These are phyloP conservation scores for Parmelia sp. DNA, from an alignment of 495 filamentous ascomycete species.

Conservation along the genomic window DNA sequence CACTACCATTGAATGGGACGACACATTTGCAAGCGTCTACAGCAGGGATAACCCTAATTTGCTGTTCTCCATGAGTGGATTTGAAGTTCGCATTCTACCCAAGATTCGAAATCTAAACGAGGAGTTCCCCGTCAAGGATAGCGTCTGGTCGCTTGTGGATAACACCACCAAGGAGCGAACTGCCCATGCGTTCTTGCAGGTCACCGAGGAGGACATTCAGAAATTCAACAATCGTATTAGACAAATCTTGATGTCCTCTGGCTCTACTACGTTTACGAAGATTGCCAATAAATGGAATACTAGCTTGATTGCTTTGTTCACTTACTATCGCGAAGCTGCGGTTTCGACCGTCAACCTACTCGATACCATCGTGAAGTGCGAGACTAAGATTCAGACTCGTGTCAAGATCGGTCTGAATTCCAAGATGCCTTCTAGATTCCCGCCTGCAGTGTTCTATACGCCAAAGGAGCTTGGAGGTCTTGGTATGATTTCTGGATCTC, in stretches of 20 bases:
- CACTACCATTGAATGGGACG: conserved; percentile 98
- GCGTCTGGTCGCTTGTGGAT: conserved; percentile 95
- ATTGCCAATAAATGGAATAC: conserved; percentile 99
- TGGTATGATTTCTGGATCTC: conserved; percentile 98
- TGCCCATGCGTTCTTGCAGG: conserved; percentile 95
- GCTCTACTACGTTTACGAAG: conserved; percentile 98
- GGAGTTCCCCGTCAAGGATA: conserved; percentile 95
- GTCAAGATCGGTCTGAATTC: conserved; percentile 99
- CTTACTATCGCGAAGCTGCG: conserved; percentile 96
- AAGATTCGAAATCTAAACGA: conserved; percentile 94
- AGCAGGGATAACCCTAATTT: conserved; percentile 97
- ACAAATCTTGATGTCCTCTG: conserved; percentile 98
- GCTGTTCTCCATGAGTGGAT: conserved; percentile 96
- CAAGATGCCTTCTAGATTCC: conserved; percentile 99
- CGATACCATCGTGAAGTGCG: conserved; percentile 98
- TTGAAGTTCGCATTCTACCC: conserved; percentile 94
- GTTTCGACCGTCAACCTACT: conserved; percentile 94
- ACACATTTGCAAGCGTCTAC: conserved; percentile 98
- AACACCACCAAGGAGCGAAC: conserved; percentile 95
- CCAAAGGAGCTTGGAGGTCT: conserved; percentile 97
- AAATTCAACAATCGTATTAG: conserved; percentile 99
- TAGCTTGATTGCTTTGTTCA: conserved; percentile 95
- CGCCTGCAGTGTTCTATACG: conserved; percentile 97
- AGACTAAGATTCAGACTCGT: conserved; percentile 98
- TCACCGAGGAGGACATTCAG: conserved; percentile 96